A percentile compares a stretch with the other conserved stretches of the same genome.
phyloP scores from a whole-genome alignment of 768 basidiomycete species.

The Boletus tomentosulus region DNA sequence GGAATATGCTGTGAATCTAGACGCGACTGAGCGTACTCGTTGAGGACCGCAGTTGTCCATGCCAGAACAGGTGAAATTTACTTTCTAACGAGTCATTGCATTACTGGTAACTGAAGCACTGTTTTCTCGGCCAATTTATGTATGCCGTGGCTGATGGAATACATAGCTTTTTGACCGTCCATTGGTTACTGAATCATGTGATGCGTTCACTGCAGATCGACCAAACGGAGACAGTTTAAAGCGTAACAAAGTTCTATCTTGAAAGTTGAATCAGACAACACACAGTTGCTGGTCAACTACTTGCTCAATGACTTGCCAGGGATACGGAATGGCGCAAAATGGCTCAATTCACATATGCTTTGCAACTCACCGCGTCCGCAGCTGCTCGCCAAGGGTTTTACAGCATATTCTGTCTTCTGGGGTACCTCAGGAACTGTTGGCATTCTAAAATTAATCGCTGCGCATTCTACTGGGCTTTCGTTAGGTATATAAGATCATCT shows the following conservation, averaged over 20 bases:
- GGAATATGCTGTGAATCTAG: too few relatives aligned
- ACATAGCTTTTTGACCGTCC: not conserved
- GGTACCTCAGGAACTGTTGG: not conserved
- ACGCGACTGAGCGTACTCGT: too few relatives aligned
- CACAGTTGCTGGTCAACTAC: not conserved
- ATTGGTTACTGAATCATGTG: too few relatives aligned
- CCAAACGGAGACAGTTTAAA: not conserved
- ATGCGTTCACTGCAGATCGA: not conserved
- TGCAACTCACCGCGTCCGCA: not conserved
- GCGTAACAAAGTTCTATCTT: too few relatives aligned
- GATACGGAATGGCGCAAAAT: not conserved
- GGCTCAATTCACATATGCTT: not conserved
- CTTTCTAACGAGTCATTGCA: too few relatives aligned
- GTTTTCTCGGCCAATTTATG: too few relatives aligned
- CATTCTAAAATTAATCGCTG: not conserved
- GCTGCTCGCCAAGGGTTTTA: not conserved
- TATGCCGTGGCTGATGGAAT: too few relatives aligned
- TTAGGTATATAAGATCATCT: not conserved
- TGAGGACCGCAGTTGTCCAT: too few relatives aligned
- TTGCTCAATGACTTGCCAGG: not conserved
- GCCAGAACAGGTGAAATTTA: too few relatives aligned
- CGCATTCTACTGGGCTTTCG: not conserved
- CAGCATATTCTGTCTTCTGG: not conserved
- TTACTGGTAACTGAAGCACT: too few relatives aligned
- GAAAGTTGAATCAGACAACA: not conserved